Evolutionary conservation across 73 alveolate species (phyloP), one percentile per base, ranked within the genome.

Genomic region (Halteria grandinella): DNA sequence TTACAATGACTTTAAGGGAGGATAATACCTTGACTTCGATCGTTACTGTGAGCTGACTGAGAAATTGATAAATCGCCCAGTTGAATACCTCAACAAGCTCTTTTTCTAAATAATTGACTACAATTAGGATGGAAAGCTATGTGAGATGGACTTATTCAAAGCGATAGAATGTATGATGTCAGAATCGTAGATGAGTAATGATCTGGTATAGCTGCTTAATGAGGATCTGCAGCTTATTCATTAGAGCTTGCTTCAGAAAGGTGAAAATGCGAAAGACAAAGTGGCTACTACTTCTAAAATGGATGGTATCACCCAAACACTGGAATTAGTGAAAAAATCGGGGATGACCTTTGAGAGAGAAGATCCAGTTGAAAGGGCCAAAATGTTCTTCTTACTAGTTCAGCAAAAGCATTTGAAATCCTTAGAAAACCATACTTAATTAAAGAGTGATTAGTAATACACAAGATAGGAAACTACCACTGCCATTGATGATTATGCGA

Each of bases 301-400:
- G 43, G 37, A 60, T 23, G 21, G 8, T 17, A 31, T 55, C 28
- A 36, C 37, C 37, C 40, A n/a, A n/a, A n/a, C n/a, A n/a, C n/a
- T n/a, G n/a, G n/a, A n/a, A n/a, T n/a, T 60, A 21, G 77, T 59
- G 2, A 60, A 37, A 39, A 59, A 60, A 29, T 37, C 20, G 18
- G 43, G 51, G 29, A 33, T 21, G 59, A 55, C 77, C 24, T 60
- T 60, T 60, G 57, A 60, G n/a, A n/a, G 36, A 37, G 77, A 60
- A 18, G 77, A 60, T 60, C 25, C 7, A 60, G 77, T 60, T 4
- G 77, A 60, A 37, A 60, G 43, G 43, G 77, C 77, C 18, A 60
- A 60, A 20, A 3, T 40, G 24, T 60, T 60, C 51, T 60, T 60
- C 21, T 20, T 24, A 21, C 27, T 60, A 18, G 77, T 60, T 10